phyloP scores from a whole-genome alignment of 306 rosid genomes.

The Fragaria iinumae region DNA sequence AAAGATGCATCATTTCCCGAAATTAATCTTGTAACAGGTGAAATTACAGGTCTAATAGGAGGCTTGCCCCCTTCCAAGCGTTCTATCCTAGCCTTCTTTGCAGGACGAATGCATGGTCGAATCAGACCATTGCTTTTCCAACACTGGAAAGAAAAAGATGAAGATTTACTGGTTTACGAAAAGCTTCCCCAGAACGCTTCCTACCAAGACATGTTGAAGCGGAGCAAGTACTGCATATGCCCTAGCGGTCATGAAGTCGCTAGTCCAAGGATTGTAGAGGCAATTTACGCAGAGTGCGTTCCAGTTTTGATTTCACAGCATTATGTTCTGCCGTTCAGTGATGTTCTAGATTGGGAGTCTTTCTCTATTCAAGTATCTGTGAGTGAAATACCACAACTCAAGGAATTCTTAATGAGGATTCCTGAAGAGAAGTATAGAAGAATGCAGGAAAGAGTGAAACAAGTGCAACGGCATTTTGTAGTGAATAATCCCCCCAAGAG shows the following conservation, averaged over 20 bases:
- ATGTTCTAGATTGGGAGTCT: constrained; percentile 55
- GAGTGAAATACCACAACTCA: constrained; percentile 45
- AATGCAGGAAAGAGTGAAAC: constrained; percentile 44
- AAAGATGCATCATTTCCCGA: constrained; percentile 71
- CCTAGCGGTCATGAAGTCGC: constrained; percentile 69
- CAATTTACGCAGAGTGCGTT: constrained; percentile 56
- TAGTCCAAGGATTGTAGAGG: constrained; percentile 60
- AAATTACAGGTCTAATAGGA: constrained; percentile 32
- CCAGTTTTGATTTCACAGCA: constrained; percentile 58
- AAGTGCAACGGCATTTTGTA: constrained; percentile 53
- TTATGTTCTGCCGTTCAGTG: constrained; percentile 56
- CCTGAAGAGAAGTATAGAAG: constrained; percentile 38
- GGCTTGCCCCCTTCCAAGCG: constrained; percentile 33
- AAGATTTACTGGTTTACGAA: constrained; percentile 42
- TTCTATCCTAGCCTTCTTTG: constrained; percentile 48
- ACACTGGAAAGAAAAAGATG: constrained; percentile 49
- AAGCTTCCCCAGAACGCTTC: constrained; percentile 39
- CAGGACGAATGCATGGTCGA: constrained; percentile 47
- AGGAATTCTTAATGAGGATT: constrained; percentile 45
- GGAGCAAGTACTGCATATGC: constrained; percentile 52
- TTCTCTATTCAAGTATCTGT: constrained; percentile 45
- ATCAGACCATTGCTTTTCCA: constrained; percentile 48
- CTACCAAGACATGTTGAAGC: constrained; percentile 46
- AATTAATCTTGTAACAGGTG: constrained; percentile 46
- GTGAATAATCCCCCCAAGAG: constrained; percentile 50